phyloP scores from a whole-genome alignment of 805 yeast species.

The Ogataea methylovora region DNA sequence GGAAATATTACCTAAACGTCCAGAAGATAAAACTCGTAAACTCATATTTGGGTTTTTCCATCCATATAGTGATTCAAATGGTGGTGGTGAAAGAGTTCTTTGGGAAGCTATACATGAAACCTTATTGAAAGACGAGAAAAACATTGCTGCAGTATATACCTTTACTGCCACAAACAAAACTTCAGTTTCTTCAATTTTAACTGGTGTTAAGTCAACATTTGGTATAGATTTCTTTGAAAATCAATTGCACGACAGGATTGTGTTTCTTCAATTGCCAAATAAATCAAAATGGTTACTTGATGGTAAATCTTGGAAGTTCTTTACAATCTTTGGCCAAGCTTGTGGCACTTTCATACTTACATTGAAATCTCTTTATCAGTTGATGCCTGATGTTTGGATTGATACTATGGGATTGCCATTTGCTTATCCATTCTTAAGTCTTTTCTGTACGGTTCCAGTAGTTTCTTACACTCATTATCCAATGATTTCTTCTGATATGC shows the following conservation, averaged over 20 bases:
- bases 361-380: conserved; percentile 57
- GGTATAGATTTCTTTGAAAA: conserved; percentile 18
- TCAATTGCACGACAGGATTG: conserved; percentile 19
- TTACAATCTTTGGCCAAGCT: conserved; percentile 85
- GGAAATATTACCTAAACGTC: conserved; percentile 23
- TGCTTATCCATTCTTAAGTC: conserved; percentile 57
- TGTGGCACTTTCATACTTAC: conserved; percentile 67
- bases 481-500: conserved; percentile 82
- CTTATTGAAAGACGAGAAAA: conserved; percentile 36
- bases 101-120: conserved; percentile 90
- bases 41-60: conserved; percentile 81
- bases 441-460: conserved; percentile 62
- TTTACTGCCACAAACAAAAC: conserved; percentile 18
- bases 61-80: conserved; percentile 93
- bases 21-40: conserved; percentile 30
- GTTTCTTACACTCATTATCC: conserved; percentile 94
- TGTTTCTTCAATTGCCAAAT: conserved; percentile 23
- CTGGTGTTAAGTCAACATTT: conserved; percentile 17
- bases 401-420: conserved; percentile 96
- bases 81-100: conserved; percentile 95
- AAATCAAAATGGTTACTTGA: conserved; percentile 50
- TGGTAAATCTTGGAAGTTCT: conserved; percentile 63
- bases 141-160: conserved; percentile 60
- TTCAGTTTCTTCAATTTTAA: conserved; percentile 17
- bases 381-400: conserved; percentile 83